Evolutionary conservation across 2,329 filamentous ascomycete genomes (phyloP), one percentile per base, ranked within the genome.

Genomic region (Cladosporium sp.): DNA sequence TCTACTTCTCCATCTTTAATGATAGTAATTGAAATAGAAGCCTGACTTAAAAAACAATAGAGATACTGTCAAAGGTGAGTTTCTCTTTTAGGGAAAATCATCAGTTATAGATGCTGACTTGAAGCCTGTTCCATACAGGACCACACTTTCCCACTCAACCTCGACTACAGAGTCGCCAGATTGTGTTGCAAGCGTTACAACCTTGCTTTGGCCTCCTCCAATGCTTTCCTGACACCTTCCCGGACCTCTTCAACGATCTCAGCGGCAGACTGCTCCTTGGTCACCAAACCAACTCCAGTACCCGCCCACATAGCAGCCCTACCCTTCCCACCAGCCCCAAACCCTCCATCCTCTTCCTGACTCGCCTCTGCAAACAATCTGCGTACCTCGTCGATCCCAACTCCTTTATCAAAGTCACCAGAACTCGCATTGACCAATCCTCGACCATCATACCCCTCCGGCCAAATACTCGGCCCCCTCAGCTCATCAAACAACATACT

Each of bases 291-390:
- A 18, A 90, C 84, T 0, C 83, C 87, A 30, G 84, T 85, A 3
- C 88, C 87, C 15, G 86, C 87, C 80, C 88, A 90, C 18, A 86
- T 85, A 3, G 85, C 87, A 78, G 88, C 78, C 66, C 87, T 80
- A 3, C 82, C 85, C 15, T 82, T 58, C 4, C 59, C 59, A 11
- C 51, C 74, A 0, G 77, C 76, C 26, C 85, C 86, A 83, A 85
- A 84, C 59, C 84, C 80, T 21, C 74, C 76, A 75, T 87, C 83
- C 2, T 83, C 84, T 64, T 77, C 79, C 71, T 80, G 75, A 72
- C 83, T 72, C 44, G 85, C 86, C 69, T 82, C 77, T 38, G 81
- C 74, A 75, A 83, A 83, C 68, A 80, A 65, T 65, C 71, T 75
- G 28, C 65, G 4, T 59, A 73, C 63, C 58, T 75, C 14, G 32